Base-by-base conservation (phyloP, 139 green algal species). In the Tetradesmus obliquus region DNA sequence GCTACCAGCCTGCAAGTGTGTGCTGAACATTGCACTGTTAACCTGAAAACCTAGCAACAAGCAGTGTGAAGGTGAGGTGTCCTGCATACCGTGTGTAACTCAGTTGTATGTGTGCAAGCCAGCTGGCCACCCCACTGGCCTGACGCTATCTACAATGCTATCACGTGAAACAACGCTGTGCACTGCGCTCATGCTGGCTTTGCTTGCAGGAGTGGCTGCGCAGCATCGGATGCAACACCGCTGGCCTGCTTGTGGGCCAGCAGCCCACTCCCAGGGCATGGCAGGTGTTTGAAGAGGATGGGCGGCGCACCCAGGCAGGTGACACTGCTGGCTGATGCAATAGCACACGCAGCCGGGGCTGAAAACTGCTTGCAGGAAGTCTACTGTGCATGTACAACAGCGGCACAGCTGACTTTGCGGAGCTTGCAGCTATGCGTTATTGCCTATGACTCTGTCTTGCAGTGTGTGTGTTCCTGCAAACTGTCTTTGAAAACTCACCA, bases 271-370 rank as follows among this genome's bases (percentile, higher is more conserved):
- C 95, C 0, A 92, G 95, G 0, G 95, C 95, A 5, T 97, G 95
- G 95, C 94, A 96, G 91, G 80, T 97, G n/a, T 92, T 96, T 55
- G 95, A 97, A 80, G 58, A 93, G 12, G 95, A 96, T 62, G 95
- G 95, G 0, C 91, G 93, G 4, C 80, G 95, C 55, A 95, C 94
- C 12, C 92, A 97, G 94, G 95, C 95, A 58, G 76, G 66, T 9
- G 7, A 82, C 24, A 55, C 7, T 1, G 54, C 4, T 2, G 7
- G 15, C n/a, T 82, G 32, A 45, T 45, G 32, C 32, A 45, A 45
- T 45, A 45, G 32, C 32, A 45, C 32, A 45, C 32, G 32, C 32
- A 45, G 32, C 32, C 32, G 32, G 32, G 32, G 32, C 32, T 5
- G n/a, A 19, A n/a, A 24, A 3, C 15, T 5, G 66, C 66, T 76